A percentile compares a stretch with the other conserved stretches of the same genome.
phyloP scores from a whole-genome alignment of 768 basidiomycete genomes.

The Pulveroboletus ravenelii region DNA sequence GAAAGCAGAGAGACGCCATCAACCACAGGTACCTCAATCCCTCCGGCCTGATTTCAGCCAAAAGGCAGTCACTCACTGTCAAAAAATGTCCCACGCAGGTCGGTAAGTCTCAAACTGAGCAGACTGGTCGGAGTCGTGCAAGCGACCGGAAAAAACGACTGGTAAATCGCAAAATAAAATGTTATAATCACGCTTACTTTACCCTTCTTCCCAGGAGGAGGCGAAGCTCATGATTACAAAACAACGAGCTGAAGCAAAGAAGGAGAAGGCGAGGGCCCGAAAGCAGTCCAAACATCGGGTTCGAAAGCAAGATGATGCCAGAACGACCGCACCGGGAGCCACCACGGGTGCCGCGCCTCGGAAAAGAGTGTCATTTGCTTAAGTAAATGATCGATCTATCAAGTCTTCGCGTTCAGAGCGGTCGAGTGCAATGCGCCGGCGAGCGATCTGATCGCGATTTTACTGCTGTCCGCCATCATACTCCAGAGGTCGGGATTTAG shows the following conservation, averaged over 20 bases:
- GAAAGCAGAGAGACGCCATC: conserved; percentile 39
- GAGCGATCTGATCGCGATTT: conserved; percentile 26
- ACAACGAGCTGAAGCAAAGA: conserved; percentile 35
- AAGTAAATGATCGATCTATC: conserved; percentile 17
- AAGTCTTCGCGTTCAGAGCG: conserved; percentile 16
- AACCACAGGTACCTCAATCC: conserved; percentile 32
- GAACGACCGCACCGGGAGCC: conserved; percentile 8
- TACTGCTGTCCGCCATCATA: conserved; percentile 7
- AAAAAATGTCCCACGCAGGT: conserved; percentile 20
- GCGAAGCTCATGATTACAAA: conserved; percentile 37
- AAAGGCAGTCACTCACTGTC: conserved; percentile 19
- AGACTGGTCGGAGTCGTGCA: conserved; percentile 22
- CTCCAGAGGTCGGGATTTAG: conserved; percentile 3
- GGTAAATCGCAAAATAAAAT: conserved; percentile 29
- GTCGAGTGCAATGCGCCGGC: conserved; percentile 4
- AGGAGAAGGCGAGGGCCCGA: conserved; percentile 34
- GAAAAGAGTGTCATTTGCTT: conserved; percentile 33
- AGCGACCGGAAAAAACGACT: conserved; percentile 36
- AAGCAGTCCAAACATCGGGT: conserved; percentile 19
- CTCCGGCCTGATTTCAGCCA: conserved; percentile 7
- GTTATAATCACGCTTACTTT: conserved; percentile 9
- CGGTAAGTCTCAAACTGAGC: conserved; percentile 25
- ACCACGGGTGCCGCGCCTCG: conserved; percentile 19
- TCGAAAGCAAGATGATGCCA: conserved; percentile 10
- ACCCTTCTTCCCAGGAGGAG: conserved; percentile 35